Percentiles rank a stretch among this genome's conserved stretches.
phyloP scores from a whole-genome alignment of 495 filamentous ascomycete genomes.

The Talaromyces stipitatus region DNA sequence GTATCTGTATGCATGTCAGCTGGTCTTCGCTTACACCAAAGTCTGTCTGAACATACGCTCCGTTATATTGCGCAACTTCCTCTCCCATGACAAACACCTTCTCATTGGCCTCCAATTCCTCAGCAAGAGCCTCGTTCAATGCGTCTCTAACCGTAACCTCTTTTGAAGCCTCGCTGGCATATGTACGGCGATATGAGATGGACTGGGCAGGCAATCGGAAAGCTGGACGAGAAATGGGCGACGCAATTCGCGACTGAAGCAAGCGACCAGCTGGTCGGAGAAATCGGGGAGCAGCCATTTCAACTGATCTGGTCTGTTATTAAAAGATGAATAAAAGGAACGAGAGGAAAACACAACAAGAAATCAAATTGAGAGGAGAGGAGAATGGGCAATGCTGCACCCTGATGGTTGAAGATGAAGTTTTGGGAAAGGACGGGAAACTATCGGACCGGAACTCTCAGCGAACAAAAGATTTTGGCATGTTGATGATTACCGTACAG shows the following conservation, averaged over 20 bases:
- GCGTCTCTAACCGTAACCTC: conserved; percentile 96
- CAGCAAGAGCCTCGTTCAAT: conserved; percentile 92
- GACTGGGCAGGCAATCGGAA: conserved; percentile 44
- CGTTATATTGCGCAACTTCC: conserved; percentile 99
- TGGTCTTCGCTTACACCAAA: neutral
- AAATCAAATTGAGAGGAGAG: conserved; percentile 17
- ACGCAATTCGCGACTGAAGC: conserved; percentile 54
- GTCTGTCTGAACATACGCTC: conserved; percentile 62
- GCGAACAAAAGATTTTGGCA: conserved; percentile 1
- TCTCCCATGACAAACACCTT: conserved; percentile 96
- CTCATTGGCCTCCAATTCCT: conserved; percentile 88
- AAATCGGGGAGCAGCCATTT: conserved; percentile 63
- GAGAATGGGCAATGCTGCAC: conserved; percentile 7
- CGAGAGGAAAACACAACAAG: conserved; percentile 12
- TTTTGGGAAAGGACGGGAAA: conserved; percentile 7
- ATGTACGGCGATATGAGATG: conserved; percentile 33
- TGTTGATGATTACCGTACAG: neutral
- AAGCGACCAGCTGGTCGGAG: conserved; percentile 75
- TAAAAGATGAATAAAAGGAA: conserved; percentile 5
- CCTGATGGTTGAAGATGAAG: conserved; percentile 1
- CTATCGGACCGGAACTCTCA: conserved; percentile 2
- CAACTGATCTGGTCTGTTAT: conserved; percentile 12
- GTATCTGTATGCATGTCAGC: conserved; percentile 49
- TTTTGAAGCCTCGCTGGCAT: conserved; percentile 53
- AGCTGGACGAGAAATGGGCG: conserved; percentile 42